phyloP scores from a whole-genome alignment of 257 asterid genomes.

The Capsicum chinense region DNA sequence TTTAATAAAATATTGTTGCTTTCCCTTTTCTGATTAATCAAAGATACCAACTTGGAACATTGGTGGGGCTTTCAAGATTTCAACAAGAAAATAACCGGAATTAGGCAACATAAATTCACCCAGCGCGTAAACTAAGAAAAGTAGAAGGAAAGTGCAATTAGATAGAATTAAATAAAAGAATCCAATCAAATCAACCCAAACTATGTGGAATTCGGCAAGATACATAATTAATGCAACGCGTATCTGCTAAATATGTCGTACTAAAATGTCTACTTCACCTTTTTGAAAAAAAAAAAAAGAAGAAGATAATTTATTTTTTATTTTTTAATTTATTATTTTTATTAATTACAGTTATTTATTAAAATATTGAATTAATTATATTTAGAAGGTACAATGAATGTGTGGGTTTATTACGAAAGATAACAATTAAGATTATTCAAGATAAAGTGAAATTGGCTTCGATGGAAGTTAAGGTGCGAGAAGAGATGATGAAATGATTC shows the following conservation, averaged over 20 bases:
- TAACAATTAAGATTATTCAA: too few species aligned
- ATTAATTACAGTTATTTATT: too few species aligned
- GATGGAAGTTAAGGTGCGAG: too few species aligned
- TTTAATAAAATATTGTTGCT: not conserved
- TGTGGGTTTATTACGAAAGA: too few species aligned
- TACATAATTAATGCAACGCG: constrained; percentile 9
- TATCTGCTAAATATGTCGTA: not conserved
- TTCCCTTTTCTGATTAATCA: constrained; percentile 17
- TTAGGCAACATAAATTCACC: constrained; percentile 33
- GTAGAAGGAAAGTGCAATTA: constrained; percentile 26
- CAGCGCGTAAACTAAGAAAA: constrained; percentile 50
- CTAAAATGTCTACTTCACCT: too few species aligned
- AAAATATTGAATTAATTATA: too few species aligned
- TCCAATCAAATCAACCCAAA: constrained; percentile 9
- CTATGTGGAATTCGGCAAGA: not conserved
- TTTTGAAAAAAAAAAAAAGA: too few species aligned
- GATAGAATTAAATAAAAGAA: not conserved
- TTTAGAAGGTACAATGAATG: too few species aligned
- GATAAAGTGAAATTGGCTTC: too few species aligned
- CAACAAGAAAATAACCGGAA: not conserved
- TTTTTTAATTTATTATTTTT: too few species aligned
- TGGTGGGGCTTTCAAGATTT: not conserved
- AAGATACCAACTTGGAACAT: not conserved
- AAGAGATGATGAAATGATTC: too few species aligned
- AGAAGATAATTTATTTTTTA: too few species aligned